A percentile compares a stretch with the other conserved stretches of the same genome.
phyloP scores from a whole-genome alignment of 2,329 filamentous ascomycete genomes.

The Alternaria postmessia region DNA sequence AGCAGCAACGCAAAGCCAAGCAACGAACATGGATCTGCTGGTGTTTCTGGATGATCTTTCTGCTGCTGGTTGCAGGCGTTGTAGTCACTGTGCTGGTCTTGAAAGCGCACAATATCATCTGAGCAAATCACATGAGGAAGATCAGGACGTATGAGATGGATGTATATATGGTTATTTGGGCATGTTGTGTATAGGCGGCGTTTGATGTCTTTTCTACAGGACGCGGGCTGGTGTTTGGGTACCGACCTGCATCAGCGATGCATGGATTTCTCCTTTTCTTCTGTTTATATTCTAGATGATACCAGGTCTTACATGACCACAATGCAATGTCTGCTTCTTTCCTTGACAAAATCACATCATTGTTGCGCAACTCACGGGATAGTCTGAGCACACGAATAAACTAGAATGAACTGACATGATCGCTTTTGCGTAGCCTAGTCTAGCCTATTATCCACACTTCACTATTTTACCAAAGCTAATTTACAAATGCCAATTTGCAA shows the following conservation, averaged over 20 bases:
- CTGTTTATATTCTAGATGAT: slow-evolving; percentile 12
- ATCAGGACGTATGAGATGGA: not conserved
- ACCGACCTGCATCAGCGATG: slow-evolving; percentile 1
- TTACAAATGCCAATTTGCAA: slow-evolving; percentile 4
- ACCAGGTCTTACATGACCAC: slow-evolving; percentile 13
- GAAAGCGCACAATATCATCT: slow-evolving; percentile 41
- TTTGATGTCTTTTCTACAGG: not conserved
- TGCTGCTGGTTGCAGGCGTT: slow-evolving; percentile 56
- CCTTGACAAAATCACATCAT: not conserved
- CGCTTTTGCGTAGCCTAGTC: not conserved
- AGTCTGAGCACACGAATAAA: too few relatives aligned
- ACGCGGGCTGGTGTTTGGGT: not conserved
- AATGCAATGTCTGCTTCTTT: slow-evolving; percentile 1
- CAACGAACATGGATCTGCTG: slow-evolving; percentile 59
- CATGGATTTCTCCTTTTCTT: not conserved
- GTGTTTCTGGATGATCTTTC: slow-evolving; percentile 57
- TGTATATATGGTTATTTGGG: not conserved
- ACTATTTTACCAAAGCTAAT: not conserved
- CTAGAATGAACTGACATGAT: not conserved
- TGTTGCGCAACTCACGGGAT: not conserved
- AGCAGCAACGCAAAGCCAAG: slow-evolving; percentile 58
- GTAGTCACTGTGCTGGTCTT: slow-evolving; percentile 58
- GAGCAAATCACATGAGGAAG: not conserved
- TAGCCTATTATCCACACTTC: not conserved
- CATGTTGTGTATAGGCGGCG: not conserved